Conservation (phyloP, 2,329 filamentous ascomycete species). For the Pseudocercospora macadamiae region DNA sequence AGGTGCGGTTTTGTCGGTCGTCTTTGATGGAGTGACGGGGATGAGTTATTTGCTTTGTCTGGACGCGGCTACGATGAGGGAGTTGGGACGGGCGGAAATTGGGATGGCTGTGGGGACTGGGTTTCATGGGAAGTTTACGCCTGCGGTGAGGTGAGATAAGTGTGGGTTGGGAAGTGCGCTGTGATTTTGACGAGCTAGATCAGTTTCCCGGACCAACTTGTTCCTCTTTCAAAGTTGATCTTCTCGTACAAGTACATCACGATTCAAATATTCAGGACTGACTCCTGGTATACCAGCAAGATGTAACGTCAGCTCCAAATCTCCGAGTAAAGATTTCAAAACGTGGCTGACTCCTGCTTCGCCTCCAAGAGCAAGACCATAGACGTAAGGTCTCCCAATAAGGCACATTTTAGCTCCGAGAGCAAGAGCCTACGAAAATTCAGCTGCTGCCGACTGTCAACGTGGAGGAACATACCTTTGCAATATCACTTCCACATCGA, state of each 20-base stretch:
- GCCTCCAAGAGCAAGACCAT: constrained; percentile 60
- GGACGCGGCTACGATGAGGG: constrained; percentile 63
- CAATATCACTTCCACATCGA: constrained; percentile 52
- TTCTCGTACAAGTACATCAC: constrained; percentile 6
- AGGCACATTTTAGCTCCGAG: constrained; percentile 62
- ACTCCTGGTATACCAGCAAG: neutral
- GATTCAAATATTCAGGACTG: neutral
- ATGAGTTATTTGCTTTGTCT: constrained; percentile 68
- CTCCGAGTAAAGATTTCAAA: constrained; percentile 23
- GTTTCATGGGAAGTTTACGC: constrained; percentile 34
- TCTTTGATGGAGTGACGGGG: constrained; percentile 61
- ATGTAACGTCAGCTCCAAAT: constrained; percentile 27
- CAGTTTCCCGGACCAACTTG: too few relatives aligned
- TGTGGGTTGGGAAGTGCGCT: too few relatives aligned
- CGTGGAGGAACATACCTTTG: constrained; percentile 46
- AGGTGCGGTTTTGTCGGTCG: constrained; percentile 63
- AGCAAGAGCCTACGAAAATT: constrained; percentile 43
- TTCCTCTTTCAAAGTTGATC: constrained; percentile 16
- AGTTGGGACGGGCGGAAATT: constrained; percentile 66
- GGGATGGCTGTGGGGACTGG: constrained; percentile 64
- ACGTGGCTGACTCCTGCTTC: constrained; percentile 55
- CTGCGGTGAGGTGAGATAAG: too few relatives aligned
- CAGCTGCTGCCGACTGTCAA: too few relatives aligned
- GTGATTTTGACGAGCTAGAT: too few relatives aligned
- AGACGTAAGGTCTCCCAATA: constrained; percentile 62